These are phyloP conservation scores for Terfezia claveryi DNA, from an alignment of 495 filamentous ascomycete genomes.

Conservation along the genomic window DNA sequence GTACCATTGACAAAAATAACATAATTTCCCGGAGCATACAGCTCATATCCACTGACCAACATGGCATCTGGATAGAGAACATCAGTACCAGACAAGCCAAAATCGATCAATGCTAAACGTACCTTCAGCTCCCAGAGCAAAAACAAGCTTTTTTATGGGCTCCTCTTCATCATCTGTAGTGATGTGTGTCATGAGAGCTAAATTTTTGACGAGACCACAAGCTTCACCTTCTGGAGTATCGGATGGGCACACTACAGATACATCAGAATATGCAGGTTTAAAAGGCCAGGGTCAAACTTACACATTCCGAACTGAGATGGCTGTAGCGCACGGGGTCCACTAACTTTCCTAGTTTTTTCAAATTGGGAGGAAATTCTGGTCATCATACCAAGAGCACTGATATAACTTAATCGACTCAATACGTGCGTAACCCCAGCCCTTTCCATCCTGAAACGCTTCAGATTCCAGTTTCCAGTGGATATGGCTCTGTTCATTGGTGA, in stretches of 20 bases:
- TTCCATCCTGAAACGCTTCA: slow-evolving; percentile 97
- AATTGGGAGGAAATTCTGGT: slow-evolving; percentile 96
- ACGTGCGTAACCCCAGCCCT: slow-evolving; percentile 93
- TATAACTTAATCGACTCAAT: slow-evolving; percentile 83
- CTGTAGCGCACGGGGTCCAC: slow-evolving; percentile 82
- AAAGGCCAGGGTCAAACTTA: background rate
- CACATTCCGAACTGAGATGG: slow-evolving; percentile 91
- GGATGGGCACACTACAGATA: slow-evolving; percentile 44
- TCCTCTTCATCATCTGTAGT: slow-evolving; percentile 87
- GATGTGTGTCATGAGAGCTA: slow-evolving; percentile 98
- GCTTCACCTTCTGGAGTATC: slow-evolving; percentile 98
- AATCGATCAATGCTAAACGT: slow-evolving; percentile 10
- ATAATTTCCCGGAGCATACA: slow-evolving; percentile 63
- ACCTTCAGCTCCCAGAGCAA: slow-evolving; percentile 47
- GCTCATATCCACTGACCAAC: slow-evolving; percentile 46
- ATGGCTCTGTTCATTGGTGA: slow-evolving; percentile 81
- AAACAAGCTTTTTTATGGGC: slow-evolving; percentile 59
- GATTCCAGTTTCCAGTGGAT: slow-evolving; percentile 88
- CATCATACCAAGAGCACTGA: slow-evolving; percentile 99
- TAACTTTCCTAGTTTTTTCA: slow-evolving; percentile 91
- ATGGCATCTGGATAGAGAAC: slow-evolving; percentile 7
- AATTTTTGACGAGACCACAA: slow-evolving; percentile 92
- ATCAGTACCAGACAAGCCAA: too few relatives aligned
- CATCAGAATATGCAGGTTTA: background rate
- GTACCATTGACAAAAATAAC: slow-evolving; percentile 91